Evolutionary conservation across 805 yeast genomes (phyloP), one percentile per base, ranked within the genome.

Genomic region (Cyberlindnera euphorbiiphila): DNA sequence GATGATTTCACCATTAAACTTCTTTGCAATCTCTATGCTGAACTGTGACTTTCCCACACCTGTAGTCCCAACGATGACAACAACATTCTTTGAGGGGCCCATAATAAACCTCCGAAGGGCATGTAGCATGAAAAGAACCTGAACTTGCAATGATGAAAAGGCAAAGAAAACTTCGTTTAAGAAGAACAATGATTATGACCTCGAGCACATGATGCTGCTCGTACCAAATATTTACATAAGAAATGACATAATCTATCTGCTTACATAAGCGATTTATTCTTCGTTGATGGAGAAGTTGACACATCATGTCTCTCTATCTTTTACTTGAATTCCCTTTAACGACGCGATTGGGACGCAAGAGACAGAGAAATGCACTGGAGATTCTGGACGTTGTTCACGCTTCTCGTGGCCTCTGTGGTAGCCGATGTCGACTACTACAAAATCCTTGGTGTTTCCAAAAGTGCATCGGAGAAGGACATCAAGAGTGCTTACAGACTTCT

Each of bases 11-110:
- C 98, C 98, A 54, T 80, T 73, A 36, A 83, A 71, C 19, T 71
- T 70, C 48, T 74, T 69, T 9, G 97, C 96, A 15, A 93, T 58
- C 43, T 87, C 91, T 3, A 87, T 76, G 31, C 86, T 74, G 42
- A 85, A 72, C 71, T 78, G 87, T 0, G 97, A 89, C 56, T 91
- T 91, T 0, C 98, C 98, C 10, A 88, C 97, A 0, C 98, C 98
- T 0, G 98, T 91, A 24, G 96, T 89, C 0, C 98, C 98, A 4
- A 85, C 83, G 13, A 85, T 74, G 12, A 86, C 77, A 19, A 84
- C 69, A 5, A 85, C 59, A 38, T 66, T 69, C 40, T 52, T 56
- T 13, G 46, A 40, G 4, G 29, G 39, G 5, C 53, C 44, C 53
- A 49, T 50, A 5, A 49, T 33, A 3, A 43, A 7, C 25, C 35